Percentiles rank a stretch among this genome's conserved stretches.
phyloP scores from a whole-genome alignment of 2,329 filamentous ascomycete genomes.

The Paecilomyces fulvus region DNA sequence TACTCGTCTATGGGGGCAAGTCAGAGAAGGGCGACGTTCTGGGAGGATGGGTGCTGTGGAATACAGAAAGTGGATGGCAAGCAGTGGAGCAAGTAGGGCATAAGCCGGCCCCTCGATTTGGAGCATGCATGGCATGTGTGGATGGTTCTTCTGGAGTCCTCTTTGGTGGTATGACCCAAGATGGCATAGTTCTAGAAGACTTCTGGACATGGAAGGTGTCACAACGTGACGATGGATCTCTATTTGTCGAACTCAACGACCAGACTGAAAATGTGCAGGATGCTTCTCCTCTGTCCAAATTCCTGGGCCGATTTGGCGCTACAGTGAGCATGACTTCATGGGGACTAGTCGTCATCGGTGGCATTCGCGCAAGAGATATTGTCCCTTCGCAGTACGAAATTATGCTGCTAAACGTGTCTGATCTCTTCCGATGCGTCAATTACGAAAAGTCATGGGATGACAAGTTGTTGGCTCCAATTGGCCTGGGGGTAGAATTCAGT shows the following conservation, averaged over 20 bases:
- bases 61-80: conserved; percentile 43
- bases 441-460: conserved; percentile 13
- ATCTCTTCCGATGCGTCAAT: conserved; percentile 11
- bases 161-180: conserved; percentile 60
- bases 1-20: conserved; percentile 57
- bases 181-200: conserved; percentile 55
- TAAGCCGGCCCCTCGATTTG: conserved; percentile 46
- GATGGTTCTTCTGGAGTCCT: conserved; percentile 51
- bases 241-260: conserved; percentile 18
- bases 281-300: conserved; percentile 19
- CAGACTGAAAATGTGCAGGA: conserved; percentile 15
- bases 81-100: conserved; percentile 26
- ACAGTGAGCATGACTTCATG: conserved; percentile 38
- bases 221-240: conserved; percentile 23
- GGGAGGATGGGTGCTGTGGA: conserved; percentile 49
- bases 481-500: conserved; percentile 16
- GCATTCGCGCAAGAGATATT: conserved; percentile 33
- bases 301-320: conserved; percentile 43
- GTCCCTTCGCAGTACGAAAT: conserved; percentile 46
- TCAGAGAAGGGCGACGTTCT: conserved; percentile 41
- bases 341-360: conserved; percentile 45
- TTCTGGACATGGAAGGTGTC: conserved; percentile 58
- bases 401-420: conserved; percentile 27
- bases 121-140: conserved; percentile 40
- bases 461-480: conserved; percentile 18